Base-by-base conservation (phyloP, 768 basidiomycete species). In the Amanita exitialis region DNA sequence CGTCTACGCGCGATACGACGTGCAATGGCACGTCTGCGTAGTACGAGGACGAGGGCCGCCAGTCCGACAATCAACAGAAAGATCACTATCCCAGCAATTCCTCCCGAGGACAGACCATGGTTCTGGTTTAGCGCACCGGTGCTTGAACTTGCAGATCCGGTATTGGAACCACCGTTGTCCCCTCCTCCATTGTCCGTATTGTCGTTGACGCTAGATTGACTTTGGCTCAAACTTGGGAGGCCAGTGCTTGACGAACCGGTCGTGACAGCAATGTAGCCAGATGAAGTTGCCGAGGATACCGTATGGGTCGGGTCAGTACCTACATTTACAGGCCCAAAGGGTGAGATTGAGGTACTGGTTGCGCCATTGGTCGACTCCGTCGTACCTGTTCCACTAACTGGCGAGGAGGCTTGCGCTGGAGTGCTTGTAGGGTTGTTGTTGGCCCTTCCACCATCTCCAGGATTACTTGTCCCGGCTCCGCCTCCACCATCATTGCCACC, bases 21-120 rank as follows among this genome's bases (percentile, higher is more conserved):
- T 0, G 66, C 54, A 8, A 66, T 68, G 9, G 66, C 67, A 23
- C 78, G 76, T 28, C 69, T 71, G 35, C 82, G 75, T 25, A 78
- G 55, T 36, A 75, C 41, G 44, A 78, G 58, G 10, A 82, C 16
- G 18, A 71, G 25, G 10, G 76, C 46, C 5, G 53, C 58, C 7
- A 77, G 48, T 16, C 68, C 44, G 39, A 67, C 44, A 25, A 79
- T 46, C 16, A 70, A 32, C 43, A 66, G 57, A 3, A 69, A 51
- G 39, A 68, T 57, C 4, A 61, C 58, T 41, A 81, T 74, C 35
- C 64, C 80, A 7, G 72, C 77, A 43, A 81, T 73, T 20, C 68
- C 72, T 23, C 72, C 78, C 0, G 55, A 59, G 3, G 79, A 72
- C 2, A 77, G 37, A 9, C 64, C 64, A 16, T 61, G 59, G 43